Conservation (phyloP, 2,329 filamentous ascomycete genomes). For the Periconia sp. region DNA sequence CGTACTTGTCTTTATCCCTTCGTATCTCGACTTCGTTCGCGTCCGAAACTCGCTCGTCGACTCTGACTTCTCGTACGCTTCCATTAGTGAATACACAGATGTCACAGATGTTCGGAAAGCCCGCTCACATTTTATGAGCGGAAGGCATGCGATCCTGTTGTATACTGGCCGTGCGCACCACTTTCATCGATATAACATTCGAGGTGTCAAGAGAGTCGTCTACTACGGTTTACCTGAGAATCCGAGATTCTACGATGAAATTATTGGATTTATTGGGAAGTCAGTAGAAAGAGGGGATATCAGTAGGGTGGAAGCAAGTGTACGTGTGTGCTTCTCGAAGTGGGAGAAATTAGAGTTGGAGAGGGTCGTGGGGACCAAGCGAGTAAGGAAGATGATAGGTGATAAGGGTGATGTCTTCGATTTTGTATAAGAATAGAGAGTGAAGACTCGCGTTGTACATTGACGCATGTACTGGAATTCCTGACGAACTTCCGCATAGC, state of each 20-base stretch:
- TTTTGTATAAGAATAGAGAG: slow-evolving; percentile 71
- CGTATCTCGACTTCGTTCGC: slow-evolving; percentile 93
- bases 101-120: slow-evolving; percentile 80
- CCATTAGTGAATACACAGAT: slow-evolving; percentile 87
- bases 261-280: slow-evolving; percentile 69
- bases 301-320: slow-evolving; percentile 54
- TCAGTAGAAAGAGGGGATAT: slow-evolving; percentile 65
- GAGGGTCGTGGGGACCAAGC: slow-evolving; percentile 80
- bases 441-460: too few species aligned
- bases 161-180: slow-evolving; percentile 98
- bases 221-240: slow-evolving; percentile 94
- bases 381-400: slow-evolving; percentile 82
- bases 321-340: slow-evolving; percentile 75
- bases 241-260: slow-evolving; percentile 78
- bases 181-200: slow-evolving; percentile 84
- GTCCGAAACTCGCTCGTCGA: slow-evolving; percentile 91
- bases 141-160: slow-evolving; percentile 80
- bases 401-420: slow-evolving; percentile 92
- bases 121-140: slow-evolving; percentile 83
- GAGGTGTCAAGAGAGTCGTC: slow-evolving; percentile 81
- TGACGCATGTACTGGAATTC: too few species aligned
- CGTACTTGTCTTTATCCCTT: slow-evolving; percentile 86
- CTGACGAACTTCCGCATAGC: too few species aligned
- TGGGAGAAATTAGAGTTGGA: slow-evolving; percentile 92
- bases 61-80: slow-evolving; percentile 74